These are phyloP conservation scores for Podila epigama DNA, from an alignment of 192 early-diverging fungal genomes.

Conservation along the genomic window DNA sequence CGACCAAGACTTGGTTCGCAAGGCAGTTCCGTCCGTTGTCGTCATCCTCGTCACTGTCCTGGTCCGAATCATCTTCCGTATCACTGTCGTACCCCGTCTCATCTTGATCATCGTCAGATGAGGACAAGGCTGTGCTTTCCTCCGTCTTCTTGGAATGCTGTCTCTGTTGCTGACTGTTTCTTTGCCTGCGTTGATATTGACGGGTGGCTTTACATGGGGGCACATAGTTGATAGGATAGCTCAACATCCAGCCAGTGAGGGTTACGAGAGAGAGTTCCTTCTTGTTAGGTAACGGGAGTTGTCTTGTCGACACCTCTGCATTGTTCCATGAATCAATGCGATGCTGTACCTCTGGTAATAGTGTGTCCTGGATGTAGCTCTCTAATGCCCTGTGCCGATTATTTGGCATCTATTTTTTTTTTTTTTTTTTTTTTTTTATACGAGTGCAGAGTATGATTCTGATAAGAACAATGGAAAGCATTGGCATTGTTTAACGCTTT, in stretches of 20 bases:
- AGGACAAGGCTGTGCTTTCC: too few species aligned
- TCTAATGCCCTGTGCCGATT: conserved; percentile 14
- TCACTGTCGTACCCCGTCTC: not conserved
- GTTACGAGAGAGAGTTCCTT: conserved; percentile 23
- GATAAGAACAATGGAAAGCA: too few species aligned
- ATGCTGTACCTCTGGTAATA: conserved; percentile 14
- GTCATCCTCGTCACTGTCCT: conserved; percentile 33
- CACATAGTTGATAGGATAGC: conserved; percentile 27
- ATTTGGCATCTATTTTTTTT: conserved; percentile 15
- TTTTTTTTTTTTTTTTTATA: not conserved
- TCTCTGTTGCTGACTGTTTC: conserved; percentile 1
- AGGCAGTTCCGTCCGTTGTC: conserved; percentile 35
- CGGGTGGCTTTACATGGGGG: conserved; percentile 1
- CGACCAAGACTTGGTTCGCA: conserved; percentile 14
- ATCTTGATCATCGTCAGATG: not conserved
- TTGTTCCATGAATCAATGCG: conserved; percentile 29
- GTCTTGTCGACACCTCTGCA: conserved; percentile 13
- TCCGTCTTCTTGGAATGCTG: not conserved
- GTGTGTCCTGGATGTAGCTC: conserved; percentile 8
- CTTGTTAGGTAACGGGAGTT: conserved; percentile 14
- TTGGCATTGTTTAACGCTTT: not conserved
- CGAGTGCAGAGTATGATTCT: too few species aligned
- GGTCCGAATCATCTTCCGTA: not conserved
- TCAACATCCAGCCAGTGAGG: conserved; percentile 20
- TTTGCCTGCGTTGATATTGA: conserved; percentile 14